Conservation (phyloP, 176 grass and related monocot genomes). For the Aegilops umbellulata region DNA sequence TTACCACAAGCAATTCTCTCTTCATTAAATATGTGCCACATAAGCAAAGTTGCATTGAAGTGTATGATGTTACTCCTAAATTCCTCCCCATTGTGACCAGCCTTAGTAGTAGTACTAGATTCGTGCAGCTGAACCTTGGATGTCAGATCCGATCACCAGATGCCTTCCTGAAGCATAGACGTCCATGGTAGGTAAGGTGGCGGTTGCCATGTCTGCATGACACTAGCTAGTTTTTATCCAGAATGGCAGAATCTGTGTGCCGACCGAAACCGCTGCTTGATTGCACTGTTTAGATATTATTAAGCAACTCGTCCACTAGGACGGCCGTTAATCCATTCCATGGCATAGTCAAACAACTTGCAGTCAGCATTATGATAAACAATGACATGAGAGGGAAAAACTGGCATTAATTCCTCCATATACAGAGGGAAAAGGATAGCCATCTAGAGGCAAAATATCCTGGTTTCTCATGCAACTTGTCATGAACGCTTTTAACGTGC, state of each 20-base stretch:
- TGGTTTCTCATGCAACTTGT: neutral
- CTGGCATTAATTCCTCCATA: neutral
- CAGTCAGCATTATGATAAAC: neutral
- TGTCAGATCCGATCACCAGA: neutral
- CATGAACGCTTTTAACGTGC: neutral
- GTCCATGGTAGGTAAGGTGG: neutral
- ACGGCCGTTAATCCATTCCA: neutral
- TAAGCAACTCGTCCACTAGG: neutral
- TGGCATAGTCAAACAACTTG: neutral
- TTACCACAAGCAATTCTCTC: too few species aligned
- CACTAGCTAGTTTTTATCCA: conserved; percentile 30
- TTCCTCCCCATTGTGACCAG: too few species aligned
- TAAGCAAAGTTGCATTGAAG: too few species aligned
- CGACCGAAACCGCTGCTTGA: neutral
- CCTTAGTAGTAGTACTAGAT: neutral
- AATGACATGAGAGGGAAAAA: neutral
- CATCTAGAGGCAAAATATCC: neutral
- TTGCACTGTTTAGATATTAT: neutral
- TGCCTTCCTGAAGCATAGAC: conserved; percentile 16
- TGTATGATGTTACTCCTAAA: too few species aligned
- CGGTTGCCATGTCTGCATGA: neutral
- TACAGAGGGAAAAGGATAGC: too few species aligned
- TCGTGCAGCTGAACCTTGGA: neutral
- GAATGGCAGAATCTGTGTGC: neutral
- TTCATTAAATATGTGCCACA: too few species aligned